These are phyloP conservation scores for Termitomyces sp. DNA, from an alignment of 768 basidiomycete genomes.

Conservation along the genomic window DNA sequence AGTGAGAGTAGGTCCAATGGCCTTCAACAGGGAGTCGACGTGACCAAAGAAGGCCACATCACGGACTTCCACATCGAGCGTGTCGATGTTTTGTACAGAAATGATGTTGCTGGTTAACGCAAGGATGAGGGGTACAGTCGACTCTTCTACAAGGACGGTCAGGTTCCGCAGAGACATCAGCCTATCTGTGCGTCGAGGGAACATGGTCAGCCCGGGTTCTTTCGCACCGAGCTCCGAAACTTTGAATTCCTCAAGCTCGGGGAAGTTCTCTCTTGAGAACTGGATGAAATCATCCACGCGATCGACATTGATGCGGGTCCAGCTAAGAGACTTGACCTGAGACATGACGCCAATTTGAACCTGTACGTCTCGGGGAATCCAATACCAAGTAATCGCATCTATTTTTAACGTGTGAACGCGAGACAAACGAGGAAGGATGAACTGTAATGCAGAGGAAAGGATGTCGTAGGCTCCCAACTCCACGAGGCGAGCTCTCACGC, in stretches of 20 bases:
- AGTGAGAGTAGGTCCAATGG: neutral
- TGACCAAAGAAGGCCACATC: neutral
- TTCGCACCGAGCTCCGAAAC: neutral
- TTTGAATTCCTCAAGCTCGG: neutral
- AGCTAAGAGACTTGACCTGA: neutral
- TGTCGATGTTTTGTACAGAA: neutral
- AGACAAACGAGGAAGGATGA: neutral
- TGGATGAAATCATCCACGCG: neutral
- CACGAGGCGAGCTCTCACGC: neutral
- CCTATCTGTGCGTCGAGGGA: neutral
- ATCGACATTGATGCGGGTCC: neutral
- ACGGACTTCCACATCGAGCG: neutral
- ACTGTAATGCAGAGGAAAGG: neutral
- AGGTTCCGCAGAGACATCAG: neutral
- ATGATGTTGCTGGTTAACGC: neutral
- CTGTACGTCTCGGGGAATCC: neutral
- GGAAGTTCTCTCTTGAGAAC: neutral
- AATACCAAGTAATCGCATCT: neutral
- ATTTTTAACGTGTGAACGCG: neutral
- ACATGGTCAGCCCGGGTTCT: neutral
- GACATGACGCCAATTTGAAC: neutral
- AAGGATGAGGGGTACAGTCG: neutral
- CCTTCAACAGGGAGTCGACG: neutral
- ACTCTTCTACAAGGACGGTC: neutral
- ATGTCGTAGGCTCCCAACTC: neutral